Base-by-base conservation (phyloP, 345 rosid species). In the Bretschneidera sinensis region DNA sequence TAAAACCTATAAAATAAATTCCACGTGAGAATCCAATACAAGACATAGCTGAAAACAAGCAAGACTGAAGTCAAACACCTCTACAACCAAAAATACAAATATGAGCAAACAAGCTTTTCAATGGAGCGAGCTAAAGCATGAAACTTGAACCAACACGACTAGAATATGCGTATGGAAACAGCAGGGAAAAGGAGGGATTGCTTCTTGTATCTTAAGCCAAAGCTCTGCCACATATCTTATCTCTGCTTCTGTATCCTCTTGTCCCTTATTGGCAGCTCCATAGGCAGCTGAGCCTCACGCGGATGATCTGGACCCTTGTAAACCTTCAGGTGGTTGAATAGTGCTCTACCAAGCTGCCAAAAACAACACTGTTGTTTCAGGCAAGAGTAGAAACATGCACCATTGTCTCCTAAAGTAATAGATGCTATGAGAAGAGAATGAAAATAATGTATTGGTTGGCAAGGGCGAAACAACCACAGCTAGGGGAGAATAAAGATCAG, bases 231-330 rank as follows among this genome's bases (percentile, higher is more conserved):
- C 51, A 33, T 43, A 45, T 59, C 68, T n/a, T 81, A 89, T 48
- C 59, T 60, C 72, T 63, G 63, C 77, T 56, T 76, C 68, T 81
- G 87, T 70, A 89, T 79, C 82, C 96, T 87, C 84, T 86, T 84
- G 87, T 94, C 99, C 74, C 83, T 73, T 68, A 87, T 74, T 9
- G 99, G 99, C 33, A 94, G 83, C 34, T 86, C 96, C 23, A 81
- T 67, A 0, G 99, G 99, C 83, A 66, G 77, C 72, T 92, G 99
- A 0, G 96, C 96, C 39, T 89, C 96, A 0, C 87, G 99, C 0
- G 99, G 99, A 74, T 94, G 97, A 10, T 84, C 81, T 13, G 96
- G 84, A 10, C 99, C 99, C 71, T 86, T 84, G 89, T 87, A 94
- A 48, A 87, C 99, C 79, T 87, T 89, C 17, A 94, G 85, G 79